Conservation (phyloP, 441 rosid genomes). For the Populus trichocarpa region DNA sequence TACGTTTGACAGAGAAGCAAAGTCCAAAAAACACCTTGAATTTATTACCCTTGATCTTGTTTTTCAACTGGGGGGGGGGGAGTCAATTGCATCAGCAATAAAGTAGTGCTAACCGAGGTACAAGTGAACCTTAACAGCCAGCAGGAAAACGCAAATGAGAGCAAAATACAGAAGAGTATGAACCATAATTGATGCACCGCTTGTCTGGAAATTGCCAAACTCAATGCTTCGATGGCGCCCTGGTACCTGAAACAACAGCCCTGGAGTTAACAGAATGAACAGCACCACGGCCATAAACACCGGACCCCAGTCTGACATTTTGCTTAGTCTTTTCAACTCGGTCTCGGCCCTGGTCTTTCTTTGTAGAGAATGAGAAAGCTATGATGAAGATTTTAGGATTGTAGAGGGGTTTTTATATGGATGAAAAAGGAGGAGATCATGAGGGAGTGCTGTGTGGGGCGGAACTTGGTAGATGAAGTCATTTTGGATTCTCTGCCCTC, state of each 20-base stretch:
- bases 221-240: conserved; percentile 53
- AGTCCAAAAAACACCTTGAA: background rate
- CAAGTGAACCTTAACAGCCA: conserved; percentile 64
- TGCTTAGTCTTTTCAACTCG: background rate
- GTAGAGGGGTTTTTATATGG: background rate
- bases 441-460: conserved; percentile 9
- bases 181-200: conserved; percentile 73
- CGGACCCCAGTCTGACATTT: conserved; percentile 76
- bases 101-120: conserved; percentile 37
- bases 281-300: conserved; percentile 64
- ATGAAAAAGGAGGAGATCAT: background rate
- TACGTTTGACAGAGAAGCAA: background rate
- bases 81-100: background rate
- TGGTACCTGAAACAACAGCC: conserved; percentile 80
- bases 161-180: conserved; percentile 77
- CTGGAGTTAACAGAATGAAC: conserved; percentile 69
- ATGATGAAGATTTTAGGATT: background rate
- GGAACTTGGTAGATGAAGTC: conserved; percentile 15
- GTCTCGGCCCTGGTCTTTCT: background rate
- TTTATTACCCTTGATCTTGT: background rate
- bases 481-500: conserved; percentile 14
- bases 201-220: conserved; percentile 87
- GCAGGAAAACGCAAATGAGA: conserved; percentile 70
- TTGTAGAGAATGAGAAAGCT: background rate
- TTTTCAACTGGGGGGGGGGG: background rate